Base-by-base conservation (phyloP, 768 basidiomycete species). In the Xerocomellus intermedius region DNA sequence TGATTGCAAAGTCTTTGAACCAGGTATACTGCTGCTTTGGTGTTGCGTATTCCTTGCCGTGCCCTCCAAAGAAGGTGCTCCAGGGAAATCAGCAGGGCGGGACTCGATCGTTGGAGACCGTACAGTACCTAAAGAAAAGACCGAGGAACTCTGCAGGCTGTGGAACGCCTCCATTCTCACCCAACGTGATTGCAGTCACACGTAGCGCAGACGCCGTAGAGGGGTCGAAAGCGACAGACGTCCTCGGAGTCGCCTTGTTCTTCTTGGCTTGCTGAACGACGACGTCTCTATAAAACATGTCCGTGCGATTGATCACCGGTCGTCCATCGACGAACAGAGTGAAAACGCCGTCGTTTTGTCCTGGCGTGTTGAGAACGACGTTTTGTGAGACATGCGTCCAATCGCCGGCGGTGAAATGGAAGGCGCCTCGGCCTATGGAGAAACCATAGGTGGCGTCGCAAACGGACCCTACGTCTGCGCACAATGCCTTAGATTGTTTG, bases 331-430 rank as follows among this genome's bases (percentile, higher is more conserved):
- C 84, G 33, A 81, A 76, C 10, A 93, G 77, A 19, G 66, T 64
- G 66, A 93, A 90, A 0, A 60, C 64, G 4, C 91, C 90, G 61
- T 93, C 81, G 55, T 80, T 82, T 55, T 73, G 48, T 7, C 91
- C 91, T 0, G 89, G 89, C 0, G 86, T 87, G 63, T 92, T 93
- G 49, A 93, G 77, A 38, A 69, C 64, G 22, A 92, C 82, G 1
- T 81, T 85, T 67, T 93, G 91, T n/a, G 65, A 62, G 21, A 92
- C 74, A 35, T 73, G 80, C 39, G 91, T 91, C 91, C 90, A 94
- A 37, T 67, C 74, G 1, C 89, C 90, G 4, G 70, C 59, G 0
- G 73, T 64, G 70, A 83, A 93, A 2, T 54, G 64, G 75, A 90
- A 93, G 0, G 86, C 76, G 1, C 89, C 89, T 7, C 91, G 80